Base-by-base conservation (phyloP, 2,329 filamentous ascomycete species). In the Trichophyton schoenleinii region DNA sequence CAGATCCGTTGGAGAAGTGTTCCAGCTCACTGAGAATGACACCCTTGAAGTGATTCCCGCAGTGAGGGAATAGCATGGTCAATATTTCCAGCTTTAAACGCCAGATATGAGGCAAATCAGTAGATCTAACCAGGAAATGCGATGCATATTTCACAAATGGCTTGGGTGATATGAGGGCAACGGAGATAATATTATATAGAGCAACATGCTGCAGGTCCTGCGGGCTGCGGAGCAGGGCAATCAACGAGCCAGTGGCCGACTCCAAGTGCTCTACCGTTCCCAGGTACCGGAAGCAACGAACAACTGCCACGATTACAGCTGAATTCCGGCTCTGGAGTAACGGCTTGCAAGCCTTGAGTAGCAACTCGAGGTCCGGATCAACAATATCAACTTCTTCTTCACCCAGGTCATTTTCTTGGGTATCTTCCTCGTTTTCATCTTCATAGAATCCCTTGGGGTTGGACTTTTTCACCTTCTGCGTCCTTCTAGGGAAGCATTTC, bases 101-200 rank as follows among this genome's bases (percentile, higher is more conserved):
- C 89, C 91, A 96, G 20, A 96, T 87, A 20, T 89, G 83, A 13
- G 87, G 83, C 1, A 87, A 79, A 70, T 99, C 94, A 0, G 85
- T 87, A 52, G 87, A 83, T 62, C 86, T 86, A 59, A 99, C 83
- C 9, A 99, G 81, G 71, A 99, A 99, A 74, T 96, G 94, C 38
- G 87, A 88, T 18, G 88, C 84, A 70, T 96, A 92, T 70, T 85
- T 88, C 61, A 92, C 88, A 71, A 99, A 99, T n/a, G 87, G 82
- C 44, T 82, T 78, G 0, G 94, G 90, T 15, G 84, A 80, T 31
- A 81, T 78, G 9, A 97, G 79, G 68, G 89, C 94, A 52, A 99
- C 88, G n/a, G 90, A 88, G 9, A 96, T 91, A 63, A 97, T 91
- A 71, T 97, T 96, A 78, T 92, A 92, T 18, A 99, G 81, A 0